These are phyloP conservation scores for Pseudogymnoascus sp. DNA, from an alignment of 2,329 filamentous ascomycete genomes.

Conservation along the genomic window DNA sequence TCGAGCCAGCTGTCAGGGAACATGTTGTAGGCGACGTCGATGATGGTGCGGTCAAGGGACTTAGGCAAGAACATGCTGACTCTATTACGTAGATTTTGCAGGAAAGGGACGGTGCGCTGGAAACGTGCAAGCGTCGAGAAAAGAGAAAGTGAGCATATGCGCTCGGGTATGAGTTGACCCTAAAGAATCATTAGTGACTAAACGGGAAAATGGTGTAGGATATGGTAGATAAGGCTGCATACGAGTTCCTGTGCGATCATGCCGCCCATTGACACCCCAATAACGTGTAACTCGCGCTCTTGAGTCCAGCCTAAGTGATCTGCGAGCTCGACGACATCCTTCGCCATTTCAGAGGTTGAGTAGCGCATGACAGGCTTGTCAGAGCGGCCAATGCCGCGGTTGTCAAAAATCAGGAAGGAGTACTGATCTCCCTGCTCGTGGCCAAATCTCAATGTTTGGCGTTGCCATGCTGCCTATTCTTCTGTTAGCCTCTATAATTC, in stretches of 20 bases:
- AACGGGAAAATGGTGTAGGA: neutral
- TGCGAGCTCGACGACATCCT: slow-evolving; percentile 61
- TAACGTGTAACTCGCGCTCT: slow-evolving; percentile 52
- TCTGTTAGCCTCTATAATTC: slow-evolving; percentile 17
- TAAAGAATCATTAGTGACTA: slow-evolving; percentile 4
- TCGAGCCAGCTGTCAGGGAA: slow-evolving; percentile 58
- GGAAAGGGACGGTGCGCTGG: slow-evolving; percentile 51
- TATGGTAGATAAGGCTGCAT: slow-evolving; percentile 20
- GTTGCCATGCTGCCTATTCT: slow-evolving; percentile 60
- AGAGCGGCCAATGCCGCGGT: slow-evolving; percentile 73
- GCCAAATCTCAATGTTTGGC: slow-evolving; percentile 74
- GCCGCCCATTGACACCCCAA: slow-evolving; percentile 77
- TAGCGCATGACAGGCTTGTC: slow-evolving; percentile 72
- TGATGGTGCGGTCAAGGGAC: slow-evolving; percentile 56
- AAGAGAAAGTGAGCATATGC: slow-evolving; percentile 48
- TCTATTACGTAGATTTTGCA: slow-evolving; percentile 54
- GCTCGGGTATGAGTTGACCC: slow-evolving; percentile 42
- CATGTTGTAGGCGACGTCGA: slow-evolving; percentile 54
- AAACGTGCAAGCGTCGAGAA: slow-evolving; percentile 53
- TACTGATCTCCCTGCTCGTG: slow-evolving; percentile 60
- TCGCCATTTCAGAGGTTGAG: slow-evolving; percentile 77
- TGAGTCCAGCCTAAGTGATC: slow-evolving; percentile 61
- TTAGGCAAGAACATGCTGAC: slow-evolving; percentile 58
- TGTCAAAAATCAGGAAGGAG: slow-evolving; percentile 70
- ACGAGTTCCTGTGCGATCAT: slow-evolving; percentile 85